Conservation (phyloP, 2,329 filamentous ascomycete species). For the Metarhizium anisopliae region DNA sequence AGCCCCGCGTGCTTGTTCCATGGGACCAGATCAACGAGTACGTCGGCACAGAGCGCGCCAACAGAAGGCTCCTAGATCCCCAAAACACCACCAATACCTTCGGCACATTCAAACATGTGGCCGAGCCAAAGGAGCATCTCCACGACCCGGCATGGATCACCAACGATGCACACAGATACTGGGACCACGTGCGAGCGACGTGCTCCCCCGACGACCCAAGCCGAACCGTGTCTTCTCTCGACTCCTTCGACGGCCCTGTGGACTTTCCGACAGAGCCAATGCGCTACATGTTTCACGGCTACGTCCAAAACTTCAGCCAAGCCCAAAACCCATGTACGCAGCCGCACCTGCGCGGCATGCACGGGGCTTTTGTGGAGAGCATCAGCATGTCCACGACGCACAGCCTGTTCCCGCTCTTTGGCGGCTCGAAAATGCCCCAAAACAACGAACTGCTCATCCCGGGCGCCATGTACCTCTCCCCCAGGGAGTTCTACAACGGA, state of each 20-base stretch:
- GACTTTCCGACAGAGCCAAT: conserved; percentile 8
- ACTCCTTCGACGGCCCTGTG: conserved; percentile 22
- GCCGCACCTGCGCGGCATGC: conserved; percentile 34
- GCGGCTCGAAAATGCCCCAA: conserved; percentile 48
- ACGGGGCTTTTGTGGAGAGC: conserved; percentile 46
- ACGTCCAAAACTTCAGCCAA: conserved; percentile 45
- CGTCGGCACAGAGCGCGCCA: conserved; percentile 27
- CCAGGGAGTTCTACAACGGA: conserved; percentile 44
- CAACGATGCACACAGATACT: background rate
- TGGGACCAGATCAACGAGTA: conserved; percentile 39
- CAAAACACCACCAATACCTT: too few relatives aligned
- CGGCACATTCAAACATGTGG: too few relatives aligned
- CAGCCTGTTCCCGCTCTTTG: conserved; percentile 48
- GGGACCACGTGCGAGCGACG: background rate
- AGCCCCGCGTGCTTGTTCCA: conserved; percentile 42
- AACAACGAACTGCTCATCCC: conserved; percentile 56
- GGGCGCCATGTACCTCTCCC: conserved; percentile 48
- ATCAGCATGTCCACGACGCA: conserved; percentile 37
- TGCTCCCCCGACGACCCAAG: background rate
- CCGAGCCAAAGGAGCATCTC: too few relatives aligned
- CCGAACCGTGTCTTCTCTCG: conserved; percentile 1
- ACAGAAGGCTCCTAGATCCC: too few relatives aligned
- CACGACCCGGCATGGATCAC: conserved; percentile 11
- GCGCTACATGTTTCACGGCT: too few relatives aligned
- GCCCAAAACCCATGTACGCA: conserved; percentile 47